These are phyloP conservation scores for Debaryomyces sp. DNA, from an alignment of 1,139 yeast species.

Conservation along the genomic window DNA sequence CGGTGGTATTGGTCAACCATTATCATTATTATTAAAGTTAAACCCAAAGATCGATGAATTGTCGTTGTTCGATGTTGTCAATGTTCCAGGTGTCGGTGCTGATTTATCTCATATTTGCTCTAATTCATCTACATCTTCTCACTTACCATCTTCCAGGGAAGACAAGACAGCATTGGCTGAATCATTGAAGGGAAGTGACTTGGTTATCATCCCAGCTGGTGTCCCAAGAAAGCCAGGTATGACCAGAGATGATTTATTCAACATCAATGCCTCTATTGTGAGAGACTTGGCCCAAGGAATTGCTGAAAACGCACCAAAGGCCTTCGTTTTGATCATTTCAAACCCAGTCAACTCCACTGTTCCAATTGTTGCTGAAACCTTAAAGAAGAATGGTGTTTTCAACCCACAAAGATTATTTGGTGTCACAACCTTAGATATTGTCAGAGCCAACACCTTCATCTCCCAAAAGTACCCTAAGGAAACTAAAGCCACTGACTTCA, in stretches of 20 bases:
- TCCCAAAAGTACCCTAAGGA: constrained; percentile 59
- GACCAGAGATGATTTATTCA: constrained; percentile 98
- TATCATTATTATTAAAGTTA: constrained; percentile 85
- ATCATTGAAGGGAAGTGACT: constrained; percentile 80
- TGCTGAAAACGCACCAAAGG: constrained; percentile 86
- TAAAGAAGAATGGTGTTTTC: constrained; percentile 83
- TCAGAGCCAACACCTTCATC: constrained; percentile 91
- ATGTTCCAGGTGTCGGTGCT: constrained; percentile 97
- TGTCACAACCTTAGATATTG: constrained; percentile 94
- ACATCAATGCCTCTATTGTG: constrained; percentile 95
- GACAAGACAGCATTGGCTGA: constrained; percentile 72
- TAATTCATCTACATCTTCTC: constrained; percentile 80
- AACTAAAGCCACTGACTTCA: constrained; percentile 71
- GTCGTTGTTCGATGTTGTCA: constrained; percentile 87
- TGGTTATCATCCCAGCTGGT: constrained; percentile 97
- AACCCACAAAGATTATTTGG: constrained; percentile 93
- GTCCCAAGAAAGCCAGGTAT: constrained; percentile 99
- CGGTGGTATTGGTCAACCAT: constrained; percentile 99
- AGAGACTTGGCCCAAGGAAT: constrained; percentile 88
- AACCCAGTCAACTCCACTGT: constrained; percentile 99
- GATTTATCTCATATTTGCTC: constrained; percentile 94
- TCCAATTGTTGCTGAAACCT: constrained; percentile 95
- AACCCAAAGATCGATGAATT: constrained; percentile 84
- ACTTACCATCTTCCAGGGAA: constrained; percentile 69
- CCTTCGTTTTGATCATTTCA: constrained; percentile 84